Base-by-base conservation (phyloP, 1,139 yeast species). In the Suhomyces kunorum region DNA sequence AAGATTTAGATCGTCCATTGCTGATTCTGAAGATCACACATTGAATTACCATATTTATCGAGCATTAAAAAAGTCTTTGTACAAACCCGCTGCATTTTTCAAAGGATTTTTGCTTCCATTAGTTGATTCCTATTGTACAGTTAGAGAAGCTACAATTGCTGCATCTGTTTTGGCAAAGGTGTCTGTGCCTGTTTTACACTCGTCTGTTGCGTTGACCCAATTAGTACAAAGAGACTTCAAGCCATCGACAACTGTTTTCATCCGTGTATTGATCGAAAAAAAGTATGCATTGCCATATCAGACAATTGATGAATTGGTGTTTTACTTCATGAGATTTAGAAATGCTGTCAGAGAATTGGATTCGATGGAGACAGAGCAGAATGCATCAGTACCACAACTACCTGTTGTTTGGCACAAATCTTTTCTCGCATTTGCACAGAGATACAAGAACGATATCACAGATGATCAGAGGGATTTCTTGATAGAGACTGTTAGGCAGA, bases 321-420 rank as follows among this genome's bases (percentile, higher is more conserved):
- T 87, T 61, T 95, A 89, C 59, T 92, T 92, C 63, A 85, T 90
- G 86, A 78, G 89, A 53, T 94, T 90, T 66, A 78, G 95, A 69
- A 71, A 71, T 26, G 80, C 74, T n/a, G 68, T 63, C 8, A 61
- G 58, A 33, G 63, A 63, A 34, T 72, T 68, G 45, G 51, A 57
- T 39, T 51, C 57, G 23, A 70, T 63, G 34, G 36, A 36, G 7
- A 15, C 33, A 12, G 68, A 62, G 11, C 64, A 68, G 16, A 66
- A 64, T 25, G 64, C 61, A 27, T 63, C 66, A 18, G 55, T 53
- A 2, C 81, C 85, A n/a, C 78, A 78, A 43, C 73, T 94, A 55
- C 98, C 98, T 5, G 87, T 92, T 11, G 92, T 92, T 31, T 92
- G 98, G 98, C 98, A 94, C 61, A 95, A 92, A 61, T 90, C 97